Base-by-base conservation (phyloP, 257 asterid species). In the Scutellaria barbata region DNA sequence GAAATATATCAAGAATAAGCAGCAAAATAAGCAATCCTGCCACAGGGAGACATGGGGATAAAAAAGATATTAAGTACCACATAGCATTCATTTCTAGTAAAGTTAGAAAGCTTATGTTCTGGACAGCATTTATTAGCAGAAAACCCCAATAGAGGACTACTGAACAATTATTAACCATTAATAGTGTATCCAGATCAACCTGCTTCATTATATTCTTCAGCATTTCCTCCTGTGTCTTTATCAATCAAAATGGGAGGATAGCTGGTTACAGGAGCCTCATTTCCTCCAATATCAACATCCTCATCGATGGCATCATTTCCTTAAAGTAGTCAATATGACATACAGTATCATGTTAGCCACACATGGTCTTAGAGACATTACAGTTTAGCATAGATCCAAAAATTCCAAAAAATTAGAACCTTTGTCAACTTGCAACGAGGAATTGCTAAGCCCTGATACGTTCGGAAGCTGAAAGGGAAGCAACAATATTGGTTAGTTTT, bases 381-480 rank as follows among this genome's bases (percentile, higher is more conserved):
- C 50, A 58, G 57, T 42, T 53, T 47, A 41, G 63, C 42, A 77
- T 9, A 62, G 45, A 60, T 59, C 20, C 20, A 51, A 74, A 75
- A 53, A n/a, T n/a, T 8, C 46, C 35, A 30, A 73, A 62, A 41
- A 72, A 42, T 14, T 81, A 72, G 81, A 77, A 93, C 98, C 98
- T 93, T 83, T 90, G 75, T 80, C 93, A 48, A 69, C 80, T 82
- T 85, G 96, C 88, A 86, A 77, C 35, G 98, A 90, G 48, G 96
- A 93, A 82, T 85, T 93, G 85, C 98, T 93, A 17, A 89, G 89
- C 71, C 92, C 95, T 14, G 92, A 86, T 64, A 84, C 98, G 79
- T 87, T 85, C 57, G 89, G 97, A 62, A 93, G 87, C 97, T 93
- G 95, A 79, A 75, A 81, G 68, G 80, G 55, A 72, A 62, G 65